Conservation (phyloP, 257 asterid species). For the Mitragyna speciosa region DNA sequence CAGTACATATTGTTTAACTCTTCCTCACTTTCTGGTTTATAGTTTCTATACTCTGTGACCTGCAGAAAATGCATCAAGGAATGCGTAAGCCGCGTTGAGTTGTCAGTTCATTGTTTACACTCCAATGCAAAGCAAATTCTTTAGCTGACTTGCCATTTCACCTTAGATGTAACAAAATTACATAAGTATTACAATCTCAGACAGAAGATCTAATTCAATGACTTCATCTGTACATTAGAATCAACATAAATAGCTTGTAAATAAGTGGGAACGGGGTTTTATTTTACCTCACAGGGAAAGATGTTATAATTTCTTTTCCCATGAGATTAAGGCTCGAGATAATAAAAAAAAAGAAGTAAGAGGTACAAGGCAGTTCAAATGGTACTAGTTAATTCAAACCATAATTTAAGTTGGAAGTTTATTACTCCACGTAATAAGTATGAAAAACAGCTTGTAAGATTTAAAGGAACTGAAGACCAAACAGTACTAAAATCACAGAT, state of each 20-base stretch:
- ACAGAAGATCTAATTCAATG: background rate
- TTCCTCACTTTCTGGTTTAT: conserved; percentile 44
- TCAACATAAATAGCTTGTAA: background rate
- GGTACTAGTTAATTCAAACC: background rate
- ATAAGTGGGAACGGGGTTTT: background rate
- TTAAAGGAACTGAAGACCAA: background rate
- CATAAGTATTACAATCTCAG: background rate
- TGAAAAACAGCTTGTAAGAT: background rate
- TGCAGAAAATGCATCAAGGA: conserved; percentile 18
- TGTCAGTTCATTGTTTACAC: background rate
- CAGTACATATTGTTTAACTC: conserved; percentile 36
- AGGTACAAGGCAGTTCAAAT: background rate
- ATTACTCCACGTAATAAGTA: background rate
- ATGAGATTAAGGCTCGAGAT: background rate
- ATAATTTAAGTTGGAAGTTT: background rate
- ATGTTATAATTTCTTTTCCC: background rate
- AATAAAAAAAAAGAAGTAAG: background rate
- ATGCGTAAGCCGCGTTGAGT: background rate
- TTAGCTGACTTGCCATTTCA: background rate
- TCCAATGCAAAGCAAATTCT: background rate
- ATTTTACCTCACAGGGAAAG: background rate
- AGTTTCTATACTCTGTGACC: conserved; percentile 32
- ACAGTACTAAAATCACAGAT: background rate
- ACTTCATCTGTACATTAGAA: background rate
- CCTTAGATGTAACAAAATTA: background rate